Base-by-base conservation (phyloP, 2,329 filamentous ascomycete genomes). In the Fusarium armeniacum region DNA sequence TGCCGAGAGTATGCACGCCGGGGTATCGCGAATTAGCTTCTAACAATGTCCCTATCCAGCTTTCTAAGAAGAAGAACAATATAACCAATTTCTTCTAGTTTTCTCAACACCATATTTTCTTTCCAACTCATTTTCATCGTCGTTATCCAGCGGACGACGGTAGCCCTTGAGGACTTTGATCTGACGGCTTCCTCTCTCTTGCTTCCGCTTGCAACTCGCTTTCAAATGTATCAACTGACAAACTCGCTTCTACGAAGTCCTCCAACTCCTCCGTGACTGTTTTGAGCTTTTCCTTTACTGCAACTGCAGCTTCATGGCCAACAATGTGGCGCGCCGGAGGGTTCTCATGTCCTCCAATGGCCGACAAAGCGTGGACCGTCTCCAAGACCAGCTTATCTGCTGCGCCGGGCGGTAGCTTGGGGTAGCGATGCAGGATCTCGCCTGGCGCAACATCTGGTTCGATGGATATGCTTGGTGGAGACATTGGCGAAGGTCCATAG, bases 191-290 rank as follows among this genome's bases (percentile, higher is more conserved):
- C 26, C 79, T 81, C 54, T 83, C 81, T 51, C 82, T 82, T 4
- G 84, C 86, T 75, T 88, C 86, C 3, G 79, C 80, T 64, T 84
- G 84, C 36, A 87, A 76, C 75, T 87, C 85, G 72, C 82, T 86
- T 43, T 88, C 86, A 64, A 87, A 87, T 30, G 93, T 92, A 78
- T 97, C 94, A 18, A 96, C 94, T 1, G 93, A 91, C 70, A 91
- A 85, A 75, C 94, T 98, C 28, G 94, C 91, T 74, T 97, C 93
- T 30, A 97, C 91, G 79, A 98, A 98, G 72, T 98, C 96, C 79
- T 98, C 96, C 59, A 98, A 82, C 82, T 98, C 96, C 78, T 98
- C 94, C 68, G 93, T 97, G 4, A 98, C 93, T 3, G 94, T 98
- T 83, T 97, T 97, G 58, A 99, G 83, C 81, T 98, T 98, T 81